Conservation (phyloP, 192 early-diverging fungal genomes). For the Anaeromyces robustus region DNA sequence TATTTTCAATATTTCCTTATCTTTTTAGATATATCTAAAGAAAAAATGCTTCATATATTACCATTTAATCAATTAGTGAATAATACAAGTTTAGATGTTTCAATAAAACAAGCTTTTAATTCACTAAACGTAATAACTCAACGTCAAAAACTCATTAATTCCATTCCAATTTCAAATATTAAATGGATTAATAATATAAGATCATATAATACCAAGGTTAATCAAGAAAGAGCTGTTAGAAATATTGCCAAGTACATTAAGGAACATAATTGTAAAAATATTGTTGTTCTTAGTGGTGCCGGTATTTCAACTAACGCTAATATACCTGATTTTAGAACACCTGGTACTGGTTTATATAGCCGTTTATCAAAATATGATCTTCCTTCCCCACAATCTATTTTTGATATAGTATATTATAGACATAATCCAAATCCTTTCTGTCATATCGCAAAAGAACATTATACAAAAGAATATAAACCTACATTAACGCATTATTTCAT, state of each 20-base stretch:
- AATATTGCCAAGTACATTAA: constrained; percentile 16
- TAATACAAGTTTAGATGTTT: not conserved
- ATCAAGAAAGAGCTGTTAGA: not conserved
- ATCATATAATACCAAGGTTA: not conserved
- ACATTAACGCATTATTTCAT: constrained; percentile 83
- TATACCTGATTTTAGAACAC: constrained; percentile 89
- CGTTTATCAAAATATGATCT: constrained; percentile 78
- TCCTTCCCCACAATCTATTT: constrained; percentile 89
- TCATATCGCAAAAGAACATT: constrained; percentile 75
- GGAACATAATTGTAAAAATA: constrained; percentile 15
- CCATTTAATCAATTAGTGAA: not conserved
- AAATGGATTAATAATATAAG: not conserved
- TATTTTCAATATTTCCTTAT: not conserved
- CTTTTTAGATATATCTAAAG: not conserved
- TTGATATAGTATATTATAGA: constrained; percentile 77
- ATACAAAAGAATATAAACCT: constrained; percentile 52
- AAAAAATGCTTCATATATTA: not conserved
- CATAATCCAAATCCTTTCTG: constrained; percentile 74
- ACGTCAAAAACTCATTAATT: not conserved
- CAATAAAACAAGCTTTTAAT: not conserved
- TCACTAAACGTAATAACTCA: not conserved
- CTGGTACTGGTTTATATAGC: constrained; percentile 81
- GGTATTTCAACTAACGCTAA: constrained; percentile 67
- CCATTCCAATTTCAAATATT: not conserved
- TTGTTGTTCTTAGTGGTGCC: constrained; percentile 85